Conservation (phyloP, 495 filamentous ascomycete genomes). For the Rhizodiscina lignyota region DNA sequence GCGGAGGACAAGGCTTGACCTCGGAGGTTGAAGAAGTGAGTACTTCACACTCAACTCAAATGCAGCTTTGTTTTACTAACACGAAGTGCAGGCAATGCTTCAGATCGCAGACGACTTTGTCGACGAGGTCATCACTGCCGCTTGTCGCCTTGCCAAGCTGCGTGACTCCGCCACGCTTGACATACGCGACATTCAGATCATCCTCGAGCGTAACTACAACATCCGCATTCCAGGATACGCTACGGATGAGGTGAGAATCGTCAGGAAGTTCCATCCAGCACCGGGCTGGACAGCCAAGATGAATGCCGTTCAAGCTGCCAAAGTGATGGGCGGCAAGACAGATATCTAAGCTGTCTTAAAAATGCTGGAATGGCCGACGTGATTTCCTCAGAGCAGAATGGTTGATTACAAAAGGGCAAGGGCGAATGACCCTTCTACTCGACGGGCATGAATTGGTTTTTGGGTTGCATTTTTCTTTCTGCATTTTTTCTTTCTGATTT, state of each 20-base stretch:
- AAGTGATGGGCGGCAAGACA: slow-evolving; percentile 31
- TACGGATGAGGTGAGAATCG: slow-evolving; percentile 82
- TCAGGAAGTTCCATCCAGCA: slow-evolving; percentile 78
- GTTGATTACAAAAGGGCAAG: no score
- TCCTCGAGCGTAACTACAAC: slow-evolving; percentile 94
- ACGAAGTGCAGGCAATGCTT: slow-evolving; percentile 49
- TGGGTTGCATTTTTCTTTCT: no score
- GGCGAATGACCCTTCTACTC: no score
- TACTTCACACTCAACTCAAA: slow-evolving; percentile 5
- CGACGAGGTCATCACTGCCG: slow-evolving; percentile 69
- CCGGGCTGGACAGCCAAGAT: slow-evolving; percentile 87
- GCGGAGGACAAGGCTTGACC: slow-evolving; percentile 50
- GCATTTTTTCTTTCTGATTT: no score
- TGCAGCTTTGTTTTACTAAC: slow-evolving; percentile 4
- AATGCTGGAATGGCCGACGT: no score
- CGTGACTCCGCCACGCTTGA: slow-evolving; percentile 78
- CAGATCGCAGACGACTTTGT: slow-evolving; percentile 88
- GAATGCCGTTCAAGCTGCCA: slow-evolving; percentile 85
- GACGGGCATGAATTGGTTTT: no score
- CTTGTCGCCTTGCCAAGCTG: slow-evolving; percentile 84
- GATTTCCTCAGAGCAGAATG: no score
- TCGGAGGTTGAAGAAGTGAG: slow-evolving; percentile 90
- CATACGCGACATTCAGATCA: slow-evolving; percentile 83
- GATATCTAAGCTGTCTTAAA: slow-evolving; percentile 9
- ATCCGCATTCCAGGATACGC: slow-evolving; percentile 93